A percentile compares a stretch with the other conserved stretches of the same genome.
Evolutionary conservation across 2,329 filamentous ascomycete species (phyloP).

Genomic region (Diplodia corticola): DNA sequence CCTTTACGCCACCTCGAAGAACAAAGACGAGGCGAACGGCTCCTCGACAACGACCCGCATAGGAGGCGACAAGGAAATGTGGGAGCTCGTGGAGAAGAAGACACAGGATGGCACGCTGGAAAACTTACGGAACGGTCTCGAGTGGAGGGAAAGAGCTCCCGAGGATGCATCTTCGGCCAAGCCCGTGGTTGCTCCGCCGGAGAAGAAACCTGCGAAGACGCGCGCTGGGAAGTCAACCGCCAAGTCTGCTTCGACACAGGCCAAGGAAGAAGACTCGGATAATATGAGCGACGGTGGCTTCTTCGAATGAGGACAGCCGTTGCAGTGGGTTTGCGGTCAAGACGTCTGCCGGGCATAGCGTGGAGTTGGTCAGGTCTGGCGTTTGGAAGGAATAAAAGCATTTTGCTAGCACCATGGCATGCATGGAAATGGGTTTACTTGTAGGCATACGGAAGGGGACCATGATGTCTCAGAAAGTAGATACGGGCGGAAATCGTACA

Average conservation of each 20-base stretch:
- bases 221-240: neutral
- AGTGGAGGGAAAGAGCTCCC: neutral
- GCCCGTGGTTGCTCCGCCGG: conserved; percentile 4
- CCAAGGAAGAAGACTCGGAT: conserved; percentile 17
- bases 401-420: neutral
- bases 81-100: conserved; percentile 65
- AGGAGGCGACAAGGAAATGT: conserved; percentile 59
- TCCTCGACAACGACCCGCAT: conserved; percentile 33
- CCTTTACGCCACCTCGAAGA: conserved; percentile 48
- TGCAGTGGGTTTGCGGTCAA: neutral
- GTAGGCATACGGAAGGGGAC: neutral
- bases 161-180: neutral
- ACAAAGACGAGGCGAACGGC: conserved; percentile 29
- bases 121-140: conserved; percentile 56
- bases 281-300: conserved; percentile 40
- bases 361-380: conserved; percentile 12
- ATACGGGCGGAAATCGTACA: neutral
- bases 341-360: conserved; percentile 1
- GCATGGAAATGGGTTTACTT: neutral
- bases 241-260: neutral
- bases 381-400: neutral
- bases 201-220: conserved; percentile 18
- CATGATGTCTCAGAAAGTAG: neutral
- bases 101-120: conserved; percentile 61
- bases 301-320: conserved; percentile 31